Conservation (phyloP, 331 rosid genomes). For the Phaseolus coccineus region DNA sequence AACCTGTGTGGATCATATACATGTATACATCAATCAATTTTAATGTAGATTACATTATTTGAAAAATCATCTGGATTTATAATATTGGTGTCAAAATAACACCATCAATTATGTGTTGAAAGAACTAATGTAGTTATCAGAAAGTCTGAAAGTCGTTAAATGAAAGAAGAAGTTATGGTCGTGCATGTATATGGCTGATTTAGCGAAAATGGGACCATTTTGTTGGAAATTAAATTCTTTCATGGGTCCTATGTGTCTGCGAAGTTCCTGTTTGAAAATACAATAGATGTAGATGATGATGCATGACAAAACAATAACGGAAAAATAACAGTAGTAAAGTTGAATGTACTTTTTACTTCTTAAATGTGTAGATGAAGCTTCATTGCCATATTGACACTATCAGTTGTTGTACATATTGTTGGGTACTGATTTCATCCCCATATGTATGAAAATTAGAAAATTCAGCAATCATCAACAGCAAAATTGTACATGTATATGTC, state of each 20-base stretch:
- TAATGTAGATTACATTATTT: neutral
- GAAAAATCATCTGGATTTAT: slow-evolving; percentile 14
- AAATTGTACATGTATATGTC: slow-evolving; percentile 38
- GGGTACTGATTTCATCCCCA: slow-evolving; percentile 39
- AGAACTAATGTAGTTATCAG: slow-evolving; percentile 45
- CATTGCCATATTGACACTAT: slow-evolving; percentile 39
- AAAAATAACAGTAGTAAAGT: slow-evolving; percentile 25
- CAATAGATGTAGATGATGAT: neutral
- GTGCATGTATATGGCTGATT: slow-evolving; percentile 42
- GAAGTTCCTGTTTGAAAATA: slow-evolving; percentile 40
- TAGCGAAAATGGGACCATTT: slow-evolving; percentile 49
- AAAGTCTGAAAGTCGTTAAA: slow-evolving; percentile 43
- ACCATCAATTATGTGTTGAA: slow-evolving; percentile 32
- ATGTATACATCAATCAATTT: neutral
- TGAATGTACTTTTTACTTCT: slow-evolving; percentile 23
- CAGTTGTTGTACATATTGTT: slow-evolving; percentile 22
- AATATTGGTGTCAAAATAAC: slow-evolving; percentile 27
- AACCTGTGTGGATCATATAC: neutral
- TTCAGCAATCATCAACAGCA: slow-evolving; percentile 29
- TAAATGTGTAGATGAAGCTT: slow-evolving; percentile 27
- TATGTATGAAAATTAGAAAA: slow-evolving; percentile 36
- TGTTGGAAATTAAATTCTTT: slow-evolving; percentile 51
- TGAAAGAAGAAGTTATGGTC: slow-evolving; percentile 39
- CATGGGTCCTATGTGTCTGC: slow-evolving; percentile 55
- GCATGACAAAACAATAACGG: slow-evolving; percentile 20